Percentiles rank a stretch among this genome's conserved stretches.
These are phyloP conservation scores for Mycothermus thermophilus DNA, from an alignment of 495 filamentous ascomycete genomes.

Conservation along the genomic window DNA sequence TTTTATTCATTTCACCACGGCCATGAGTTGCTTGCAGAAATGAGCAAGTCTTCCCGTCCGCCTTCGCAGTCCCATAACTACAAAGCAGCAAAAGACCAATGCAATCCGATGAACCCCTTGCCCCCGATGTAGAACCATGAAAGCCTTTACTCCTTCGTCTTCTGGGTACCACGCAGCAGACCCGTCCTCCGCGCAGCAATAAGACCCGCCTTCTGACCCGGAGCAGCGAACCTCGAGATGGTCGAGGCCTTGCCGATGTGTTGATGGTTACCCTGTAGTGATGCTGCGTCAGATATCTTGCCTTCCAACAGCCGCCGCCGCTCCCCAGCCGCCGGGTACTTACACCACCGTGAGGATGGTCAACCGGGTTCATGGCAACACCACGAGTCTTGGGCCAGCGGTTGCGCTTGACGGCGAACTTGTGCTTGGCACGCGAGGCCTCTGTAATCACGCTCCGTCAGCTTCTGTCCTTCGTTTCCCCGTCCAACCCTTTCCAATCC, in stretches of 20 bases:
- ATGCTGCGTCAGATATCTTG: slow-evolving; percentile 22
- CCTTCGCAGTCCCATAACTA: slow-evolving; percentile 35
- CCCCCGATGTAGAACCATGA: slow-evolving; percentile 38
- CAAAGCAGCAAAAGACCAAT: slow-evolving; percentile 40
- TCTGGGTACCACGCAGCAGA: slow-evolving; percentile 98
- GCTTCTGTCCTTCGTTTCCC: background rate
- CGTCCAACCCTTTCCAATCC: background rate
- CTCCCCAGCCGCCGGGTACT: no score
- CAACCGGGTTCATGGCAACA: slow-evolving; percentile 99
- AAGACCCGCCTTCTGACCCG: slow-evolving; percentile 99
- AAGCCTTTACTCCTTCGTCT: slow-evolving; percentile 81
- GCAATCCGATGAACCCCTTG: slow-evolving; percentile 41
- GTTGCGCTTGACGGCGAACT: slow-evolving; percentile 99
- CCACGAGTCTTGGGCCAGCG: slow-evolving; percentile 99
- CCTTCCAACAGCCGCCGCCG: slow-evolving; percentile 1
- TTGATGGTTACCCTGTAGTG: slow-evolving; percentile 92
- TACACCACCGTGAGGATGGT: slow-evolving; percentile 94
- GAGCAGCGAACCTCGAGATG: slow-evolving; percentile 91
- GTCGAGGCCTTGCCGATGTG: slow-evolving; percentile 99
- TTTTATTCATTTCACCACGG: slow-evolving; percentile 24
- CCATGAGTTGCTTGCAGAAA: slow-evolving; percentile 20
- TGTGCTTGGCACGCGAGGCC: slow-evolving; percentile 97
- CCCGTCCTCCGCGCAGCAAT: slow-evolving; percentile 98
- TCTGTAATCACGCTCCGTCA: slow-evolving; percentile 36
- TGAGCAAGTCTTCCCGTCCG: slow-evolving; percentile 19